Conservation (phyloP, 805 yeast genomes). For the Wickerhamomyces mucosus region DNA sequence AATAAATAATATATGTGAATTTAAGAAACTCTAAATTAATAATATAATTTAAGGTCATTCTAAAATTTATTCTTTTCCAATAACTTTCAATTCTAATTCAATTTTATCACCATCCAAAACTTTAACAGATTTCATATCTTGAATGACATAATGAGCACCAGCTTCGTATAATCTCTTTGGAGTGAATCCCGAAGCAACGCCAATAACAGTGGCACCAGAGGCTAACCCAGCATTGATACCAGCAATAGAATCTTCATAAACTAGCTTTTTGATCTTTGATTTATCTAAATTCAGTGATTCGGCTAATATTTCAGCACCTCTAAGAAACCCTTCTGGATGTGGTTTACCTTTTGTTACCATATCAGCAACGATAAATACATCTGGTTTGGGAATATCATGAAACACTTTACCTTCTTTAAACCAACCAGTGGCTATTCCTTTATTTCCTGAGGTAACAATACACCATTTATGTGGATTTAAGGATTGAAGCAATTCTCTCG, state of each 20-base stretch:
- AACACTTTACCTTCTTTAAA: slow-evolving; percentile 35
- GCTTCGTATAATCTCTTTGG: slow-evolving; percentile 39
- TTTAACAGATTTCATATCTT: slow-evolving; percentile 40
- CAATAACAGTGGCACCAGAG: slow-evolving; percentile 77
- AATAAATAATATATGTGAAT: too few relatives aligned
- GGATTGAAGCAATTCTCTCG: slow-evolving; percentile 48
- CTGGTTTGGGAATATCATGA: slow-evolving; percentile 53
- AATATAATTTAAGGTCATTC: too few relatives aligned
- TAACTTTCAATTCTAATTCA: slow-evolving; percentile 15
- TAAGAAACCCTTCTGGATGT: slow-evolving; percentile 68
- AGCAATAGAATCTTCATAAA: slow-evolving; percentile 87
- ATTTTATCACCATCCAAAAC: slow-evolving; percentile 17
- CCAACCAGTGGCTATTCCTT: slow-evolving; percentile 73
- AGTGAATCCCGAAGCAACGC: slow-evolving; percentile 74
- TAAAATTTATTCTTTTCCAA: slow-evolving; percentile 13
- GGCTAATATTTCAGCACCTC: slow-evolving; percentile 35
- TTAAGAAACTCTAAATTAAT: too few relatives aligned
- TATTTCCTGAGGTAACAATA: slow-evolving; percentile 83
- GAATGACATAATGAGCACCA: slow-evolving; percentile 78
- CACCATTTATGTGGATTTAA: slow-evolving; percentile 55
- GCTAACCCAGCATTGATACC: slow-evolving; percentile 81
- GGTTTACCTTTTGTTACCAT: slow-evolving; percentile 79
- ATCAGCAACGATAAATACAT: slow-evolving; percentile 75
- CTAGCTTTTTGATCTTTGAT: slow-evolving; percentile 38
- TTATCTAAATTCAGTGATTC: slow-evolving; percentile 27